A percentile compares a stretch with the other conserved stretches of the same genome.
Evolutionary conservation across 148 eudicot genomes (phyloP).

Genomic region (Camellia sinensis): DNA sequence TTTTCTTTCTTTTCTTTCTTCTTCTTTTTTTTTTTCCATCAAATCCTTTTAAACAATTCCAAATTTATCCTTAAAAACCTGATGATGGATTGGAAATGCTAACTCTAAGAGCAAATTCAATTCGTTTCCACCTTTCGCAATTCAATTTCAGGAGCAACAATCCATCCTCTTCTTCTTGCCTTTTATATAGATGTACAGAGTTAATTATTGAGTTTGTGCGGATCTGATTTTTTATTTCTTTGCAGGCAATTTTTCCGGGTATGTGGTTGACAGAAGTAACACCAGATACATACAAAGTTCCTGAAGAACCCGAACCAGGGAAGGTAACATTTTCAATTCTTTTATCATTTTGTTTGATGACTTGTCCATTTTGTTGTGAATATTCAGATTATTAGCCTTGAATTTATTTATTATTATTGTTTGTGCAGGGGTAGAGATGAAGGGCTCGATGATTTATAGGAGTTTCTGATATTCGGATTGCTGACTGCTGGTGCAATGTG

Average conservation of each 20-base stretch:
- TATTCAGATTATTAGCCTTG: not conserved
- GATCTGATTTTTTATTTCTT: not conserved
- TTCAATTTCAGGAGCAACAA: too few relatives aligned
- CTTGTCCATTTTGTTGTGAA: not conserved
- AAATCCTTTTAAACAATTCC: too few relatives aligned
- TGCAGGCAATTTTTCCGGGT: slow-evolving; percentile 39
- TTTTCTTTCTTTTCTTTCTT: too few relatives aligned
- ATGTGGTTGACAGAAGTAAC: slow-evolving; percentile 36
- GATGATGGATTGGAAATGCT: too few relatives aligned
- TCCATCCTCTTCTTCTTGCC: not conserved
- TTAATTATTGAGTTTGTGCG: not conserved
- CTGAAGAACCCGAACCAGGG: slow-evolving; percentile 18
- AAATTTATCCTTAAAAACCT: too few relatives aligned
- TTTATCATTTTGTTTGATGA: not conserved
- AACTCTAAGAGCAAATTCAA: not conserved
- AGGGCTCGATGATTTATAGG: not conserved
- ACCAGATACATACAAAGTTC: slow-evolving; percentile 29
- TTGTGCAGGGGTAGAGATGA: slow-evolving; percentile 13
- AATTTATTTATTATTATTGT: not conserved
- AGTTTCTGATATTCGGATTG: not conserved
- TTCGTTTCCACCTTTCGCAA: not conserved
- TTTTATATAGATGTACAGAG: too few relatives aligned
- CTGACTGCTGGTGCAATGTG: slow-evolving; percentile 8
- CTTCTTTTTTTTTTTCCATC: too few relatives aligned
- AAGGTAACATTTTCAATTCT: slow-evolving; percentile 12